phyloP scores from a whole-genome alignment of 2,329 filamentous ascomycete species.

The Ilyonectria sp. region DNA sequence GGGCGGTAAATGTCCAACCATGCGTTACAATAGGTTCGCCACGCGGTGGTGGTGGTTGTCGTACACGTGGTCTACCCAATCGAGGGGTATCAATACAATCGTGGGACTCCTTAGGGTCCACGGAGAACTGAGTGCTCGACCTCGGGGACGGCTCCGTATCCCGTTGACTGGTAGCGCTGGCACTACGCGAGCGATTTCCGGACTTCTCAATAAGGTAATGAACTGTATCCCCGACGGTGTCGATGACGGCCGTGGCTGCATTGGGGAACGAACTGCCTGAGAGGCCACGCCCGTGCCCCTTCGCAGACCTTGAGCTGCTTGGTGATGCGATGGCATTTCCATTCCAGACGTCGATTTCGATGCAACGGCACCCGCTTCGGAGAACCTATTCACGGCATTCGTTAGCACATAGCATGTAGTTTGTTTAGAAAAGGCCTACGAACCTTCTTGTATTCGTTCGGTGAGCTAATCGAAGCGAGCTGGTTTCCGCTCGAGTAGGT shows the following conservation, averaged over 20 bases:
- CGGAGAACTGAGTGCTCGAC: constrained; percentile 48
- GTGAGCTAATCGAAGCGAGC: constrained; percentile 81
- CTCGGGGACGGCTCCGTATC: constrained; percentile 51
- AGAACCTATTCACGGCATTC: constrained; percentile 70
- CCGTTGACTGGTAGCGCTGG: constrained; percentile 56
- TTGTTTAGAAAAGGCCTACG: constrained; percentile 48
- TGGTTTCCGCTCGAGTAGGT: constrained; percentile 93
- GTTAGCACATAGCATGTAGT: constrained; percentile 3
- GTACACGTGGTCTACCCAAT: constrained; percentile 42
- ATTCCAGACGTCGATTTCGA: constrained; percentile 97
- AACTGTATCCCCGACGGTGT: constrained; percentile 50
- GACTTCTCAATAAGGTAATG: constrained; percentile 50
- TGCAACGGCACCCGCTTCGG: constrained; percentile 84
- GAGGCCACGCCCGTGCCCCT: constrained; percentile 63
- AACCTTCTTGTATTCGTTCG: constrained; percentile 84
- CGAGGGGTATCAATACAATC: constrained; percentile 54
- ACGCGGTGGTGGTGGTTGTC: constrained; percentile 51
- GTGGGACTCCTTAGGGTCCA: constrained; percentile 52
- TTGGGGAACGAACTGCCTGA: constrained; percentile 64
- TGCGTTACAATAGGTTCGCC: constrained; percentile 87
- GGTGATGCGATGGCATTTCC: constrained; percentile 66
- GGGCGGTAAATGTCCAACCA: constrained; percentile 85
- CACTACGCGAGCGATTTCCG: constrained; percentile 55
- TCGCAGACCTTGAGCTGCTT: constrained; percentile 55
- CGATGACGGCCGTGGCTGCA: constrained; percentile 59